phyloP scores from a whole-genome alignment of 192 early-diverging fungal species.

The Coemansia furcata region DNA sequence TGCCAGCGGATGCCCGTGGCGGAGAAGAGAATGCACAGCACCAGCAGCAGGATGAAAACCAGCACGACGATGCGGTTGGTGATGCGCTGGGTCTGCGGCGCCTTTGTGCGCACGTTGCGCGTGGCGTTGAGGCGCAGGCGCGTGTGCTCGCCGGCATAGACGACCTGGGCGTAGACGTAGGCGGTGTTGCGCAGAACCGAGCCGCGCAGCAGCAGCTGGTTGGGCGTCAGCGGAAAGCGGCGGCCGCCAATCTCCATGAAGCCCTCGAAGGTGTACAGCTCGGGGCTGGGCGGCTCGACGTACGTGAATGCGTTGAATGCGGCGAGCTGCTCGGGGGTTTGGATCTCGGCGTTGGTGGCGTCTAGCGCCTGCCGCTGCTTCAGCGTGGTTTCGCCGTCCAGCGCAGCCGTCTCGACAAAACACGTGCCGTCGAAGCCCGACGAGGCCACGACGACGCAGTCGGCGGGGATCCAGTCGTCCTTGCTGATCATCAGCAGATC shows the following conservation, averaged over 20 bases:
- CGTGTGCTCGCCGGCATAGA: conserved; percentile 70
- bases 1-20: conserved; percentile 56
- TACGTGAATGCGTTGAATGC: conserved; percentile 52
- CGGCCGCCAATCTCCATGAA: conserved; percentile 60
- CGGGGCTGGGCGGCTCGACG: conserved; percentile 72
- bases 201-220: conserved; percentile 82
- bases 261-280: conserved; percentile 84
- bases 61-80: conserved; percentile 79
- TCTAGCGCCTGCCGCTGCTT: conserved; percentile 77
- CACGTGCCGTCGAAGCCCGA: conserved; percentile 71
- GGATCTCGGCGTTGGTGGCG: conserved; percentile 54
- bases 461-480: conserved; percentile 80
- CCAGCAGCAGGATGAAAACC: conserved; percentile 61
- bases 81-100: conserved; percentile 69
- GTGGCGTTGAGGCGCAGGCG: conserved; percentile 69
- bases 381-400: conserved; percentile 89
- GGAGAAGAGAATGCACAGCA: conserved; percentile 56
- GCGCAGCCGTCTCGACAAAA: conserved; percentile 81
- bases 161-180: conserved; percentile 72
- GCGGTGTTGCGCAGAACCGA: conserved; percentile 81
- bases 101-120: conserved; percentile 70
- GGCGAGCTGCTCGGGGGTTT: conserved; percentile 50
- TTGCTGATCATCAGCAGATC: conserved; percentile 74
- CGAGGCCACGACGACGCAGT: conserved; percentile 70
- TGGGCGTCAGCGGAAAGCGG: conserved; percentile 69